phyloP scores from a whole-genome alignment of 2,329 filamentous ascomycete genomes.

The Fusarium azukiicola region DNA sequence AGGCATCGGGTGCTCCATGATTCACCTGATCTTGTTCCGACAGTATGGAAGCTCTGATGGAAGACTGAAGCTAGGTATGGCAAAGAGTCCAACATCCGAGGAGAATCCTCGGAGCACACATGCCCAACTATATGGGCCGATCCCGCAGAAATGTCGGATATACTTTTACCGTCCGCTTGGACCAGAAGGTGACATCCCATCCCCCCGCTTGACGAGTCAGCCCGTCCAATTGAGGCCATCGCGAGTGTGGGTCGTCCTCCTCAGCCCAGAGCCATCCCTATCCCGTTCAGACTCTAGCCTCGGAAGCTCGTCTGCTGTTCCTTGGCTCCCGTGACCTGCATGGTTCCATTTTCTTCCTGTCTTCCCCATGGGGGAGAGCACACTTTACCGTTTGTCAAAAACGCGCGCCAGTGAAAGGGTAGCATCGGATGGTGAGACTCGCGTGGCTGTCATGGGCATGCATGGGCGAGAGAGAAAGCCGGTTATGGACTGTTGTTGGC shows the following conservation, averaged over 20 bases:
- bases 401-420: constrained; percentile 20
- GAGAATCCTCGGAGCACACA: constrained; percentile 50
- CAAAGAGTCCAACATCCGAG: constrained; percentile 27
- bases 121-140: neutral
- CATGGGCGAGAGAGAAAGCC: constrained; percentile 1
- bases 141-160: constrained; percentile 52
- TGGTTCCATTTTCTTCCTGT: constrained; percentile 18
- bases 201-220: neutral
- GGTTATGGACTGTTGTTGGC: constrained; percentile 14
- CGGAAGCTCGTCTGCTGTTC: constrained; percentile 2
- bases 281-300: constrained; percentile 21
- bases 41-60: neutral
- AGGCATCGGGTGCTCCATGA: constrained; percentile 21
- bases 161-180: constrained; percentile 10
- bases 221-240: constrained; percentile 17
- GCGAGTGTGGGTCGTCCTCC: neutral
- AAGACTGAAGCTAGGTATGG: neutral
- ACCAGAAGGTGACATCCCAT: neutral
- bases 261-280: neutral
- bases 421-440: constrained; percentile 4
- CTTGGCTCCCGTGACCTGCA: constrained; percentile 17
- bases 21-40: neutral
- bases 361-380: constrained; percentile 45
- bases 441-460: neutral
- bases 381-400: neutral